phyloP scores from a whole-genome alignment of 495 filamentous ascomycete genomes.

The Hypoxylon rickii region DNA sequence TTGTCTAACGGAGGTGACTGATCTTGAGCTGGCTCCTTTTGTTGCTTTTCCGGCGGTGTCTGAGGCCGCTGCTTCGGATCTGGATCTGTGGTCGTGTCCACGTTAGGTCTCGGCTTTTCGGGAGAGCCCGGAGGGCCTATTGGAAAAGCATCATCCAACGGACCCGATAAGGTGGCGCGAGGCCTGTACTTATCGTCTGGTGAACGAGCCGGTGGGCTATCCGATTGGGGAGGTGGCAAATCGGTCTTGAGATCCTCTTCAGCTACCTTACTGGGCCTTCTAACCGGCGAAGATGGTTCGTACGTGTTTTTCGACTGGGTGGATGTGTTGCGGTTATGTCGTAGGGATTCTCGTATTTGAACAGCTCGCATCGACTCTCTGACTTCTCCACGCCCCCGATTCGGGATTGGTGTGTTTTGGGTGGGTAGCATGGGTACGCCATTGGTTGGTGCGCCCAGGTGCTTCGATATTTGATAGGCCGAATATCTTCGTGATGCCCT shows the following conservation, averaged over 20 bases:
- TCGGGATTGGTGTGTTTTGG: constrained; percentile 85
- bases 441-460: constrained; percentile 74
- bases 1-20: constrained; percentile 81
- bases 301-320: constrained; percentile 43
- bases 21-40: constrained; percentile 48
- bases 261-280: constrained; percentile 66
- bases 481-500: constrained; percentile 92
- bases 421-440: constrained; percentile 84
- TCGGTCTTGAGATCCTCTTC: constrained; percentile 58
- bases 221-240: constrained; percentile 42
- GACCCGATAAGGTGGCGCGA: constrained; percentile 56
- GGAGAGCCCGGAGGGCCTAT: constrained; percentile 37
- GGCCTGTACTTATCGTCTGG: constrained; percentile 64
- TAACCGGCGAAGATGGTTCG: constrained; percentile 64
- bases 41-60: constrained; percentile 49
- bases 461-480: constrained; percentile 92
- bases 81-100: constrained; percentile 27
- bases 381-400: constrained; percentile 78
- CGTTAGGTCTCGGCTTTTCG: constrained; percentile 36
- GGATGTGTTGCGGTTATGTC: constrained; percentile 62
- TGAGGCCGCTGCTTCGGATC: constrained; percentile 30
- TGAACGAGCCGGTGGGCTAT: constrained; percentile 58
- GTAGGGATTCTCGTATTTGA: constrained; percentile 70
- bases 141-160: constrained; percentile 45
- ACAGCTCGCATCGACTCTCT: constrained; percentile 93